These are phyloP conservation scores for Leucoagaricus sp. DNA, from an alignment of 1,284 basidiomycete species.

Conservation along the genomic window DNA sequence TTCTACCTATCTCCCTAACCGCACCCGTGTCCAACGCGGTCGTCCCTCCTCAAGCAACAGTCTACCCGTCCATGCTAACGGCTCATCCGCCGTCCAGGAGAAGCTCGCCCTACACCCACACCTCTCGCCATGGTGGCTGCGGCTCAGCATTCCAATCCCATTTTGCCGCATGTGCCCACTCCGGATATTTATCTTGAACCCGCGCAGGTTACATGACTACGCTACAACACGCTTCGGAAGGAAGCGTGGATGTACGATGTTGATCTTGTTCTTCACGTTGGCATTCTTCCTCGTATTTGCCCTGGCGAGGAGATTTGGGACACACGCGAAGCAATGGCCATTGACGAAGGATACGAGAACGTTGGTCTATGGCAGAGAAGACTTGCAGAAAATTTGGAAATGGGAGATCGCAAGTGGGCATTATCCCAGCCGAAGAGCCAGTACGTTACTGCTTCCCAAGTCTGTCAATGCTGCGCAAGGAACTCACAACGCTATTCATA, in stretches of 20 bases:
- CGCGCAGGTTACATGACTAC: slow-evolving; percentile 58
- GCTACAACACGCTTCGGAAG: slow-evolving; percentile 60
- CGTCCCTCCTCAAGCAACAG: slow-evolving; percentile 28
- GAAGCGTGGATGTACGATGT: slow-evolving; percentile 51
- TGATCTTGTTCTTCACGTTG: slow-evolving; percentile 49
- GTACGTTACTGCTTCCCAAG: slow-evolving; percentile 46
- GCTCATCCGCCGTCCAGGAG: slow-evolving; percentile 64
- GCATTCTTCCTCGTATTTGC: slow-evolving; percentile 58
- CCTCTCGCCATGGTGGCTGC: slow-evolving; percentile 56
- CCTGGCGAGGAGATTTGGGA: slow-evolving; percentile 57
- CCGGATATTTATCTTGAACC: slow-evolving; percentile 63
- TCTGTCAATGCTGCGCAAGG: background rate
- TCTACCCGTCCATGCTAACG: slow-evolving; percentile 43
- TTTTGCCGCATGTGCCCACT: slow-evolving; percentile 52
- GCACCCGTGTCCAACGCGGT: slow-evolving; percentile 40
- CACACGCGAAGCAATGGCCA: slow-evolving; percentile 66
- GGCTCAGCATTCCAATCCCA: slow-evolving; percentile 62
- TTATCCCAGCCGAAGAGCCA: slow-evolving; percentile 77
- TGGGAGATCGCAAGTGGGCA: slow-evolving; percentile 93
- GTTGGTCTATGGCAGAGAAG: slow-evolving; percentile 73
- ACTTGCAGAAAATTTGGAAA: slow-evolving; percentile 86
- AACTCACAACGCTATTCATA: slow-evolving; percentile 32
- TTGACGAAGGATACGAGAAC: slow-evolving; percentile 71
- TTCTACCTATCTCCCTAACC: slow-evolving; percentile 42
- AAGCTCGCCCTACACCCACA: slow-evolving; percentile 58